Evolutionary conservation across 1,284 basidiomycete genomes (phyloP), one percentile per base, ranked within the genome.

Genomic region (Earliella scabrosa): DNA sequence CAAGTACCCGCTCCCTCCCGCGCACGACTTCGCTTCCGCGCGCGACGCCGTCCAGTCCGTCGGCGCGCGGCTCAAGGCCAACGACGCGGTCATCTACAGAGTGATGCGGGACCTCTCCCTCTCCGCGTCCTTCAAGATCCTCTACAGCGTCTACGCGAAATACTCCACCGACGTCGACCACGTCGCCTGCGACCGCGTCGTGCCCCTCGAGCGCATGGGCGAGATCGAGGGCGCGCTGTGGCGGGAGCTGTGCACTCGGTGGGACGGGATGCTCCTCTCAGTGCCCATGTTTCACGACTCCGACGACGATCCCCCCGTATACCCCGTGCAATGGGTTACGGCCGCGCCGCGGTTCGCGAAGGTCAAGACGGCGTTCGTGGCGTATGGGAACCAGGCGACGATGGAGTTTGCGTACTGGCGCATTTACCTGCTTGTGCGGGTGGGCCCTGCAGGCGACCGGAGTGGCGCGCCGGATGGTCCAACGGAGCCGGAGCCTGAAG

Each of bases 31-130:
- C 10, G 6, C 18, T 1, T 40, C 14, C 6, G 36, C 14, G 4
- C 48, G 45, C n/a, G 3, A 46, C 13, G 43, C 18, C 9, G 50
- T 40, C 35, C 59, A 26, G 35, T 51, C 40, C 21, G 45, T 38
- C 31, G 59, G 32, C 2, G 4, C 29, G 11, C 50, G 51, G 13
- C 66, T 73, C 26, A 73, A 75, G 46, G 69, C 68, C 10, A 45
- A 55, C 24, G 59, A 67, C 27, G 64, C 60, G 4, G 20, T 61
- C 3, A 24, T 63, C 9, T 36, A 45, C 31, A 20, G 24, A 13
- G 48, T 41, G 24, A 13, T 43, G 23, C 36, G 34, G 13, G 40
- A 29, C 26, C 52, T 58, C 26, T 39, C 44, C 14, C 50, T 66
- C 8, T 45, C 61, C 24, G 54, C 62, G 3, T 40, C 35, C 20